Evolutionary conservation across 352 stramenopile species (phyloP), one percentile per base, ranked within the genome.

Genomic region (Thalassiosira allenii): DNA sequence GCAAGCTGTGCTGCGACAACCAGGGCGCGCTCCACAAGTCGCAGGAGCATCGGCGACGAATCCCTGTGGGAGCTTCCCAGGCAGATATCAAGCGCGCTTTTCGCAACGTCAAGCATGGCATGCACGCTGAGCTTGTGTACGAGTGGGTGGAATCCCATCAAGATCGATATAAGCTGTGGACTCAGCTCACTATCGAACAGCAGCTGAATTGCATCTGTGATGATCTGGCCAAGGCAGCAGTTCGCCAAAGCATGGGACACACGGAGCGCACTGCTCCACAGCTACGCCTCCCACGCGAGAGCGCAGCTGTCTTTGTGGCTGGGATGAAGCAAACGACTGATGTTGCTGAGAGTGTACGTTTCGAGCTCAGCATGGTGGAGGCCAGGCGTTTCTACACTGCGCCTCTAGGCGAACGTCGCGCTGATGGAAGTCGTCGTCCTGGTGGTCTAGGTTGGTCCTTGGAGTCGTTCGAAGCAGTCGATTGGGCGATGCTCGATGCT

Each of bases 161-260:
- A n/a, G n/a, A n/a, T n/a, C n/a, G n/a, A n/a, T n/a, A n/a, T n/a
- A n/a, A n/a, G n/a, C n/a, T n/a, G n/a, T n/a, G n/a, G n/a, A n/a
- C n/a, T n/a, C n/a, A n/a, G n/a, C n/a, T 66, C 32, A 66, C 57
- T 44, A 47, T 49, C 57, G 32, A 23, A 3, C 17, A 43, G 22
- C 57, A 66, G n/a, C 57, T 66, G 4, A 66, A 66, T 66, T 66
- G 57, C 23, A 11, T 11, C 23, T 57, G 49, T n/a, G 49, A 57
- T 57, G 49, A 57, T 9, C 11, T 25, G 9, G 49, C 49, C 8
- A 57, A 57, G 49, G 23, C 6, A 9, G 49, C 49, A n/a, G 49
- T 57, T 8, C 11, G 20, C 11, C 20, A 29, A 25, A 27, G 17
- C 20, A 57, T 25, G 9, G 17, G 11, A 29, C 6, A 29, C 49